Base-by-base conservation (phyloP, 371 early-diverging fungal species). In the Saksenaea oblongispora region DNA sequence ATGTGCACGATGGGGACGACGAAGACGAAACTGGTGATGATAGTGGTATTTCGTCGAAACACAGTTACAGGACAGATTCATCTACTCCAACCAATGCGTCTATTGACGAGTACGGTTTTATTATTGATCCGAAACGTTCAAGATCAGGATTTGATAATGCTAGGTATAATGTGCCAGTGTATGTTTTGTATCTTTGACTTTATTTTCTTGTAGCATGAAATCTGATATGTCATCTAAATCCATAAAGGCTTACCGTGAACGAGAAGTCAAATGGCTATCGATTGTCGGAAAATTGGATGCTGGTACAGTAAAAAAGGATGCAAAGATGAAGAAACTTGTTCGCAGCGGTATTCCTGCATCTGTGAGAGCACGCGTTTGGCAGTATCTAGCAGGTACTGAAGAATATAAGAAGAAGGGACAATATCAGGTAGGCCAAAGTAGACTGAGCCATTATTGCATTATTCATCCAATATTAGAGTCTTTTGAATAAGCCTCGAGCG, bases 351-450 rank as follows among this genome's bases (percentile, higher is more conserved):
- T 92, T 18, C 95, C 95, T 5, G 79, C 87, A 5, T 87, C 90
- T 2, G 78, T 93, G 0, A 83, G 95, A 8, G 85, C 88, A 9
- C 78, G 82, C 18, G 90, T 88, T 0, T 95, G 95, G 95, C 82
- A 82, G 31, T 87, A 80, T 27, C 64, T 93, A 5, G 86, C 91
- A 0, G 83, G 82, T 7, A 82, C 74, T 13, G 71, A 73, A 35
- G 68, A 75, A 37, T 81, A 82, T 28, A 74, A 75, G 14, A 67
- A 84, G 62, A 67, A 76, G 1, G 86, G 84, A 2, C 17, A 82
- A 18, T 87, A 75, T 57, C 66, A 85, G 66, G 84, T 79, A 74
- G 18, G 28, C 22, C 11, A 34, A 17, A n/a, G 26, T 27, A 15
- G 26, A 36, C 41, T 4, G 13, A 36, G 58, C 34, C n/a, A 1